phyloP scores from a whole-genome alignment of 306 rosid genomes.

The Lotus japonicus region DNA sequence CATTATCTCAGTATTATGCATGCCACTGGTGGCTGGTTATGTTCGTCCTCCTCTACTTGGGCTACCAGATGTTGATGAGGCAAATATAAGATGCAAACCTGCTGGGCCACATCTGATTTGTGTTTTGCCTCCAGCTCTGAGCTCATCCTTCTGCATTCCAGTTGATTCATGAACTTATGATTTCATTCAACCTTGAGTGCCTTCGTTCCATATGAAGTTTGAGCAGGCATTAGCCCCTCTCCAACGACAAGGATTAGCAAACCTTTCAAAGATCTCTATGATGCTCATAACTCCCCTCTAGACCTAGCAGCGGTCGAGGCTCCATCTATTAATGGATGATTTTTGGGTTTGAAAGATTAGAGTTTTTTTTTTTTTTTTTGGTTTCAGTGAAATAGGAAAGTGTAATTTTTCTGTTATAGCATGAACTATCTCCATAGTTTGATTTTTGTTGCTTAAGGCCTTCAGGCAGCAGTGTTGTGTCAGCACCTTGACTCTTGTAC shows the following conservation, averaged over 20 bases:
- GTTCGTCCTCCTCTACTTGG: conserved; percentile 90
- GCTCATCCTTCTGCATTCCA: conserved; percentile 89
- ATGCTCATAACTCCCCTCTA: too few species aligned
- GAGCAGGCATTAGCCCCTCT: not conserved
- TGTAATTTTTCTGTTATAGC: conserved; percentile 27
- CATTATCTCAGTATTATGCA: conserved; percentile 70
- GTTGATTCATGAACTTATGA: conserved; percentile 39
- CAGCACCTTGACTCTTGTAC: conserved; percentile 35
- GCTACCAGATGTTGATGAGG: conserved; percentile 70
- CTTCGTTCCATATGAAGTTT: conserved; percentile 6
- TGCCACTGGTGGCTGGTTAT: conserved; percentile 89
- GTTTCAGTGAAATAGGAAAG: conserved; percentile 23
- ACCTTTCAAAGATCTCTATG: too few species aligned
- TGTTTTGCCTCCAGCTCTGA: conserved; percentile 85
- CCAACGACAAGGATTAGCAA: too few species aligned
- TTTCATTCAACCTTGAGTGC: conserved; percentile 19
- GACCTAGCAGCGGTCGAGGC: too few species aligned
- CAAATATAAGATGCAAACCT: conserved; percentile 82
- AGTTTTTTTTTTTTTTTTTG: not conserved
- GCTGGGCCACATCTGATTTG: conserved; percentile 94
- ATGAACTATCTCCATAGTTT: conserved; percentile 17
- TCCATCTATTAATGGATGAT: too few species aligned
- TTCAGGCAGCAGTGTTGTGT: conserved; percentile 27
- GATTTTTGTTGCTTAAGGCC: conserved; percentile 22
- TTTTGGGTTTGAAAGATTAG: too few species aligned